These are phyloP conservation scores for Parathielavia hyrcaniae DNA, from an alignment of 495 filamentous ascomycete genomes.

Conservation along the genomic window DNA sequence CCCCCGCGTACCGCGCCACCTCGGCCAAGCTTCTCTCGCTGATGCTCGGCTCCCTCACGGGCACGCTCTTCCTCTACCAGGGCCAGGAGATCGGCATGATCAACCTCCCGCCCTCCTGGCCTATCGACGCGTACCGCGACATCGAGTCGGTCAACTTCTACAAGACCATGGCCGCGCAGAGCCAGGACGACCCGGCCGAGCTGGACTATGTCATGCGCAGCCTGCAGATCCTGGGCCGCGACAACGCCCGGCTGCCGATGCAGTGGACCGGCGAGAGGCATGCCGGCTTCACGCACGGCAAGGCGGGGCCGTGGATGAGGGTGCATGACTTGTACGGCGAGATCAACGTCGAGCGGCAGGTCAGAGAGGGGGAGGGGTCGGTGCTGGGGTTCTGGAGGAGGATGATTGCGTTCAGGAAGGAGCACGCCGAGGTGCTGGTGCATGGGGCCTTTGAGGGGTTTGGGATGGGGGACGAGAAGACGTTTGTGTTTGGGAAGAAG, in stretches of 20 bases:
- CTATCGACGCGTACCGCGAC: constrained; percentile 64
- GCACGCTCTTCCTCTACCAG: constrained; percentile 69
- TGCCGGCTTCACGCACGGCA: constrained; percentile 27
- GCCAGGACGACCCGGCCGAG: constrained; percentile 27
- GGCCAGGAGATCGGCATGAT: constrained; percentile 74
- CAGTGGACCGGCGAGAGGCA: constrained; percentile 48
- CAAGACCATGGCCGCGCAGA: constrained; percentile 29
- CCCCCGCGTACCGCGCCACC: constrained; percentile 41
- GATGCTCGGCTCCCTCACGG: constrained; percentile 47
- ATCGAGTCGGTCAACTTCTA: constrained; percentile 64
- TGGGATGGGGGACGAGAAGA: constrained; percentile 33
- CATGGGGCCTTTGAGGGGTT: constrained; percentile 43
- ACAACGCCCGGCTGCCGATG: constrained; percentile 54
- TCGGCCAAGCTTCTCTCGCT: constrained; percentile 54
- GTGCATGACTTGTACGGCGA: constrained; percentile 48
- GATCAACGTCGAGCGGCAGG: constrained; percentile 48
- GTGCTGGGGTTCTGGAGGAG: constrained; percentile 45
- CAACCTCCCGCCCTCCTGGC: constrained; percentile 60
- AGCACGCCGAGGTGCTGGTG: constrained; percentile 40
- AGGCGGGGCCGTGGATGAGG: constrained; percentile 48
- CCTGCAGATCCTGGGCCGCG: constrained; percentile 51
- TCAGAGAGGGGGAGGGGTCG: constrained; percentile 28
- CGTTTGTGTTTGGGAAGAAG: constrained; percentile 44
- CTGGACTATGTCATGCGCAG: constrained; percentile 49
- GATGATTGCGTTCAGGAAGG: constrained; percentile 39